These are phyloP conservation scores for Komagataella kurtzmanii DNA, from an alignment of 805 yeast species.

Conservation along the genomic window DNA sequence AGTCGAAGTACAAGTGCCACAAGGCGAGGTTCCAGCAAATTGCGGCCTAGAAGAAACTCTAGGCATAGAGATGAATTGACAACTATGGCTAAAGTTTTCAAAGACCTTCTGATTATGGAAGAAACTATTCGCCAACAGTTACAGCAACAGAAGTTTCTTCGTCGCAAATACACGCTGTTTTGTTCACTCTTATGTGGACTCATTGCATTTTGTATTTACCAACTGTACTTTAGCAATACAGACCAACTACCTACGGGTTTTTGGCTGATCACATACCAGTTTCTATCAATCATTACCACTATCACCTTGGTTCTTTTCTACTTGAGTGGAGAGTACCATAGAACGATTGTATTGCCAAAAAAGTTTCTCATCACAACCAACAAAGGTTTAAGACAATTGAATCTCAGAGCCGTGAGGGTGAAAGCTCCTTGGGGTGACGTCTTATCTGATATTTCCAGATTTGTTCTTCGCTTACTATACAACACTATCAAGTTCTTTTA, in stretches of 20 bases:
- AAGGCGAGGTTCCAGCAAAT: background rate
- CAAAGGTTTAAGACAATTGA: conserved; percentile 77
- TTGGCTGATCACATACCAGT: conserved; percentile 28
- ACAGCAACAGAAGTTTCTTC: conserved; percentile 49
- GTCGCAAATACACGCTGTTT: conserved; percentile 50
- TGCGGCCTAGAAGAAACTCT: background rate
- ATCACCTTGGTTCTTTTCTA: conserved; percentile 70
- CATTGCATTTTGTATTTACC: conserved; percentile 21
- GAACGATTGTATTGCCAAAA: conserved; percentile 75
- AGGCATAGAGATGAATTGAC: conserved; percentile 4
- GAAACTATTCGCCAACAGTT: conserved; percentile 78
- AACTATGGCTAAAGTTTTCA: conserved; percentile 59
- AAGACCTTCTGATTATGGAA: conserved; percentile 74
- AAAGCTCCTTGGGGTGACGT: conserved; percentile 9
- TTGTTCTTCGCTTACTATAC: conserved; percentile 3
- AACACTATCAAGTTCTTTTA: conserved; percentile 1
- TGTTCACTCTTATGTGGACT: conserved; percentile 26
- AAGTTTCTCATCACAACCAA: conserved; percentile 72
- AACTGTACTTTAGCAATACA: conserved; percentile 14
- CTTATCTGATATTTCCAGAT: conserved; percentile 2
- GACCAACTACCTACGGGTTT: conserved; percentile 14
- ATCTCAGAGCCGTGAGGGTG: conserved; percentile 62
- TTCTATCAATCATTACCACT: conserved; percentile 43
- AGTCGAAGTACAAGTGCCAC: background rate
- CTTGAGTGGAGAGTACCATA: conserved; percentile 78